Evolutionary conservation across 176 grass and related monocot genomes (phyloP), one percentile per base, ranked within the genome.

Genomic region (Tuctoria greenei): DNA sequence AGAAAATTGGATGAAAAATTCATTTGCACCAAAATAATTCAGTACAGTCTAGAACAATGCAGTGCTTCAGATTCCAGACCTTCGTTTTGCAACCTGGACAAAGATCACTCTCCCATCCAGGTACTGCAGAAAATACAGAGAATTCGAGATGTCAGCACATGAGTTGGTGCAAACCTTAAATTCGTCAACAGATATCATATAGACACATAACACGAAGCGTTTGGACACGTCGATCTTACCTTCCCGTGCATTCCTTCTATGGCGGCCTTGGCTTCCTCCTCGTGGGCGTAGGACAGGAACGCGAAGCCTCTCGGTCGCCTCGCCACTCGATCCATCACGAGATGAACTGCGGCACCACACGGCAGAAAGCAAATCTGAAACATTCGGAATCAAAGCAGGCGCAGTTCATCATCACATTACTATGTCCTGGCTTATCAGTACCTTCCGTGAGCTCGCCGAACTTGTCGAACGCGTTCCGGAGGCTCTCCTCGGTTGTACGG

Each of bases 51-150:
- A 34, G 52, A 83, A 27, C 38, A 57, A 75, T 61, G 8, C 23
- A 57, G 61, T 45, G 8, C 23, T 42, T 69, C 77, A 42, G 83
- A 83, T 24, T 28, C 72, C 71, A 63, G 76, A 69, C 54, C 73
- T 87, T 79, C 14, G 89, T 61, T 83, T 90, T 49, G 88, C 89
- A 68, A 84, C 35, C 74, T 92, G 84, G 0, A 92, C 89, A 68
- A 96, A 96, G 43, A 96, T 92, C 2, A 96, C 86, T 78, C 89
- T 85, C 8, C 89, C 89, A 75, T 92, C 93, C 52, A 96, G 78
- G 71, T 86, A 96, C 89, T 96, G 74, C 50, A 11, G 42, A 72
- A 27, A 46, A 78, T 10, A 15, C 40, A 35, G 16, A 55, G 69
- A 88, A 66, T 28, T 68, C 34, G 69, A 84, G 2, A 63, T 41